A percentile compares a stretch with the other conserved stretches of the same genome.
Conservation (phyloP, 2,329 filamentous ascomycete species). For the Fusarium brevicatenulatum region DNA sequence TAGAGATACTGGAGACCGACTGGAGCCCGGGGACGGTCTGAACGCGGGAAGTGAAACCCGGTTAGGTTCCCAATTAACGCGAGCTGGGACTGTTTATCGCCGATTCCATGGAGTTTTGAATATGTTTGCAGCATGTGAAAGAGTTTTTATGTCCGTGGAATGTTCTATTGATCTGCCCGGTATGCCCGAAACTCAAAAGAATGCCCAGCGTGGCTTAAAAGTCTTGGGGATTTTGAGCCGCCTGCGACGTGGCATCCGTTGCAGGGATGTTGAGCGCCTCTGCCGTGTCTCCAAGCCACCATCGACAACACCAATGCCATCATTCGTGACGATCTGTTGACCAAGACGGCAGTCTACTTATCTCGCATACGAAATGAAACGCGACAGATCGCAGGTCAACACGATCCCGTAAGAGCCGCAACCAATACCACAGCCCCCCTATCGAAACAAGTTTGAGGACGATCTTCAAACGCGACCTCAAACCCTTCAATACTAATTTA, state of each 20-base stretch:
- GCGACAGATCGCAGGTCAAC: slow-evolving; percentile 2
- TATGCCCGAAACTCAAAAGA: background rate
- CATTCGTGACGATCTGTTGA: background rate
- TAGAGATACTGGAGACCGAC: background rate
- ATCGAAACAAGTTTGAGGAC: slow-evolving; percentile 17
- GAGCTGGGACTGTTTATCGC: background rate
- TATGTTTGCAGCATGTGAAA: background rate
- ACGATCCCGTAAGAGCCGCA: background rate
- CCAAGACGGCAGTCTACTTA: background rate
- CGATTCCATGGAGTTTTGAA: background rate
- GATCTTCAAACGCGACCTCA: slow-evolving; percentile 14
- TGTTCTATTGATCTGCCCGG: background rate
- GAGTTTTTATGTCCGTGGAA: background rate
- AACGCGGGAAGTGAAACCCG: background rate
- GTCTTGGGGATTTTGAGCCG: background rate
- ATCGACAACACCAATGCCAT: background rate
- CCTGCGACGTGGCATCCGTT: background rate
- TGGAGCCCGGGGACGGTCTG: background rate
- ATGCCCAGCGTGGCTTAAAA: background rate
- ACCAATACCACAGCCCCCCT: slow-evolving; percentile 2
- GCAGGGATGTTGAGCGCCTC: background rate
- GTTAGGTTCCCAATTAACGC: background rate
- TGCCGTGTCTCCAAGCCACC: background rate
- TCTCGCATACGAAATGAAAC: slow-evolving; percentile 25
- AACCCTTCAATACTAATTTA: background rate